phyloP scores from a whole-genome alignment of 202 grass and related monocot genomes.

The Saccharum hybrid region DNA sequence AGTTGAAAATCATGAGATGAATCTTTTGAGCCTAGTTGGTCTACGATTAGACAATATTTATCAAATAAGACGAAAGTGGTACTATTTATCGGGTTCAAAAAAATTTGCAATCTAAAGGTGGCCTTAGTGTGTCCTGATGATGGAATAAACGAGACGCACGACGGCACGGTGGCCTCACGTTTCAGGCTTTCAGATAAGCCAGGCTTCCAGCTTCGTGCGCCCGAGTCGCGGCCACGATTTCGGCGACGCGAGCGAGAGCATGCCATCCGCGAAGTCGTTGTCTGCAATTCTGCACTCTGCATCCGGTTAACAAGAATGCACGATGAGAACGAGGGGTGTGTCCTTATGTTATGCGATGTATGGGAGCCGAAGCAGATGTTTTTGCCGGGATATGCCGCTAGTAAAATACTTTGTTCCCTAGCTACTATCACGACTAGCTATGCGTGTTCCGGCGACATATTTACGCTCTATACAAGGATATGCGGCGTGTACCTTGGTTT shows the following conservation, averaged over 20 bases:
- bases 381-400: constrained; percentile 7
- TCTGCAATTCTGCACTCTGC: background rate
- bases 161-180: constrained; percentile 3
- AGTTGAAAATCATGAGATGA: no score
- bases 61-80: no score
- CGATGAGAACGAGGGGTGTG: constrained; percentile 8
- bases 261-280: background rate
- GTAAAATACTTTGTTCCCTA: background rate
- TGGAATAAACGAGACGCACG: background rate
- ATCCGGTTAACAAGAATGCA: background rate
- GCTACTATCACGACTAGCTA: background rate
- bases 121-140: background rate
- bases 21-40: no score
- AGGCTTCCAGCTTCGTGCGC: background rate
- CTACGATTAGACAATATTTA: no score
- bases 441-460: background rate
- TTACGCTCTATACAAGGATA: background rate
- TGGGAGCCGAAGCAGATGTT: background rate
- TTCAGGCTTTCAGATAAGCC: background rate
- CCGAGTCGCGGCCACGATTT: constrained; percentile 14
- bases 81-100: no score
- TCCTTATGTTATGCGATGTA: background rate
- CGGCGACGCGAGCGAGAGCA: background rate
- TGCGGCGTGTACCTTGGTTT: no score
- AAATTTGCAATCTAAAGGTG: no score